Conservation (phyloP, 495 filamentous ascomycete genomes). For the Hypoxylon rickii region DNA sequence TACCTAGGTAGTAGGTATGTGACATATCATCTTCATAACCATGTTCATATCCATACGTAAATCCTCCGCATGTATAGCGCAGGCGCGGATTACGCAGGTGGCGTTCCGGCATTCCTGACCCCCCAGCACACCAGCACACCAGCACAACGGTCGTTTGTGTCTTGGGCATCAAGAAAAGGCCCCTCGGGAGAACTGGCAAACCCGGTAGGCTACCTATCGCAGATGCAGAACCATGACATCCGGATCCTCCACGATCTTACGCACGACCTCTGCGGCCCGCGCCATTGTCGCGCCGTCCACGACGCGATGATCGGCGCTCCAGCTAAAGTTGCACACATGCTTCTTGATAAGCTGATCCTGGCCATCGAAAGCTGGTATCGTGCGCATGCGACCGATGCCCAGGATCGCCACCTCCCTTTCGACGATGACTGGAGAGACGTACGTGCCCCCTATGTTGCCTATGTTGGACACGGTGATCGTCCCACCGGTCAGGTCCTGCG, state of each 20-base stretch:
- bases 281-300: conserved; percentile 96
- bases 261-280: conserved; percentile 79
- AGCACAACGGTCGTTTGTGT: not conserved
- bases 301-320: conserved; percentile 95
- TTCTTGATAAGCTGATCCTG: conserved; percentile 62
- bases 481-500: conserved; percentile 78
- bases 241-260: conserved; percentile 76
- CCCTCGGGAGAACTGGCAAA: not conserved
- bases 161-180: conserved; percentile 20
- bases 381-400: conserved; percentile 79
- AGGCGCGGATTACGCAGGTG: conserved; percentile 8
- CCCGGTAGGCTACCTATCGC: conserved; percentile 38
- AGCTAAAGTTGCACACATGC: conserved; percentile 84
- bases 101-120: conserved; percentile 3
- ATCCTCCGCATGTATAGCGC: not conserved
- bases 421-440: conserved; percentile 88
- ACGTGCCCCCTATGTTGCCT: conserved; percentile 93
- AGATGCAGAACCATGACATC: conserved; percentile 77
- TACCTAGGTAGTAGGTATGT: conserved; percentile 3
- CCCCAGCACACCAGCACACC: not conserved
- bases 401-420: conserved; percentile 89
- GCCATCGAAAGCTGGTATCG: conserved; percentile 71
- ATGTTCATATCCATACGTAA: conserved; percentile 10
- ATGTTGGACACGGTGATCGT: conserved; percentile 98
- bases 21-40: conserved; percentile 26